phyloP scores from a whole-genome alignment of 441 rosid genomes.

The Heliophila coronopifolia region DNA sequence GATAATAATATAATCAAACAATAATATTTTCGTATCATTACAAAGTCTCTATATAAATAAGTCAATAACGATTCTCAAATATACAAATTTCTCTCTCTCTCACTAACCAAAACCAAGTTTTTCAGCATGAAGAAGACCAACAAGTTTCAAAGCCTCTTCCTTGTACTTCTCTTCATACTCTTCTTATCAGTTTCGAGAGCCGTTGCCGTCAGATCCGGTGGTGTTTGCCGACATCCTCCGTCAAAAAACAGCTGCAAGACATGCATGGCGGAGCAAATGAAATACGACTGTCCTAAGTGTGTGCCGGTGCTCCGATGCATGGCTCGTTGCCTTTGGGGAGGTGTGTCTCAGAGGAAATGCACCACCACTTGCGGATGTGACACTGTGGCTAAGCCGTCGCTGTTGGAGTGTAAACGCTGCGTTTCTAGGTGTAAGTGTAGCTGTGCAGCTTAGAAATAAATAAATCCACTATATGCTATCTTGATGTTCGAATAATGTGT shows the following conservation, averaged over 20 bases:
- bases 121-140: slow-evolving; percentile 21
- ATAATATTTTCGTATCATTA: background rate
- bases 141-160: slow-evolving; percentile 21
- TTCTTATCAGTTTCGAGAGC: slow-evolving; percentile 10
- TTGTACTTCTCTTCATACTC: slow-evolving; percentile 18
- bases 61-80: slow-evolving; percentile 8
- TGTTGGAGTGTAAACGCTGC: slow-evolving; percentile 62
- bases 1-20: background rate
- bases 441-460: slow-evolving; percentile 28
- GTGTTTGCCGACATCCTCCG: slow-evolving; percentile 18
- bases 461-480: background rate
- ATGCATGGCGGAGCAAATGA: slow-evolving; percentile 54
- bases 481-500: slow-evolving; percentile 14
- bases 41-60: slow-evolving; percentile 17
- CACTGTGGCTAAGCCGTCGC: slow-evolving; percentile 36
- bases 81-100: background rate
- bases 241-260: slow-evolving; percentile 38
- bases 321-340: slow-evolving; percentile 82
- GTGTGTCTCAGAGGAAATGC: slow-evolving; percentile 39
- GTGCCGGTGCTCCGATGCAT: slow-evolving; percentile 57
- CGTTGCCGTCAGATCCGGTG: slow-evolving; percentile 10
- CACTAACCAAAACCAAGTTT: background rate
- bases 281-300: slow-evolving; percentile 52
- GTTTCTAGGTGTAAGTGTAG: slow-evolving; percentile 69
- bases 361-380: slow-evolving; percentile 46